These are phyloP conservation scores for Corylus americana DNA, from an alignment of 306 rosid genomes.

Conservation along the genomic window DNA sequence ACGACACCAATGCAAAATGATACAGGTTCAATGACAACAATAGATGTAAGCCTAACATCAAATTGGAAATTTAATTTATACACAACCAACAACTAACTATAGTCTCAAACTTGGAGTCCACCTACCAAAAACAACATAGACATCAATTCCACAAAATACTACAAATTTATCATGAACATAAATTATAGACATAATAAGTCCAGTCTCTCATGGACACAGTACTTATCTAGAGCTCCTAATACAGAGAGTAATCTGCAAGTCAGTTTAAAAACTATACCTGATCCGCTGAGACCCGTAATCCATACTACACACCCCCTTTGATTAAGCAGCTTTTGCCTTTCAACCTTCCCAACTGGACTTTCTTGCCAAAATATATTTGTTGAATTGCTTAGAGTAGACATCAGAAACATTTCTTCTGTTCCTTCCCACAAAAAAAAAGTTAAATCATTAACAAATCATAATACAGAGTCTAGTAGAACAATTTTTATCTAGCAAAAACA, in stretches of 20 bases:
- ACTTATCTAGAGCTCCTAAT: background rate
- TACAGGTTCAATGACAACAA: no score
- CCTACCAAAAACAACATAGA: no score
- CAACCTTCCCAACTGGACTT: constrained; percentile 64
- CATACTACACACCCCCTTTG: constrained; percentile 90
- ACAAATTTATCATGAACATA: no score
- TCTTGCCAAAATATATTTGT: constrained; percentile 88
- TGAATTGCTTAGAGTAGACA: constrained; percentile 65
- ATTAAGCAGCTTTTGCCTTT: constrained; percentile 79
- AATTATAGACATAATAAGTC: no score
- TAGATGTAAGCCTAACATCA: no score
- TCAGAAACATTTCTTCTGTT: constrained; percentile 37
- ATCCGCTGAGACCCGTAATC: constrained; percentile 94
- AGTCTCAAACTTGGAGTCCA: no score
- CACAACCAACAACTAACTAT: no score
- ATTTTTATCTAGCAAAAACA: background rate
- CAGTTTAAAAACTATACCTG: constrained; percentile 50
- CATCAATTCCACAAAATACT: no score
- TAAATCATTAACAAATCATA: constrained; percentile 18
- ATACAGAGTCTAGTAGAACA: background rate
- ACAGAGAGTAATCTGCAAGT: background rate
- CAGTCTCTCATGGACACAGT: background rate
- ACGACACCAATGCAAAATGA: background rate
- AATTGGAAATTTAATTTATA: no score
- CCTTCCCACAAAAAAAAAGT: constrained; percentile 18